These are phyloP conservation scores for Entophlyctis helioformis DNA, from an alignment of 192 early-diverging fungal species.

Conservation along the genomic window DNA sequence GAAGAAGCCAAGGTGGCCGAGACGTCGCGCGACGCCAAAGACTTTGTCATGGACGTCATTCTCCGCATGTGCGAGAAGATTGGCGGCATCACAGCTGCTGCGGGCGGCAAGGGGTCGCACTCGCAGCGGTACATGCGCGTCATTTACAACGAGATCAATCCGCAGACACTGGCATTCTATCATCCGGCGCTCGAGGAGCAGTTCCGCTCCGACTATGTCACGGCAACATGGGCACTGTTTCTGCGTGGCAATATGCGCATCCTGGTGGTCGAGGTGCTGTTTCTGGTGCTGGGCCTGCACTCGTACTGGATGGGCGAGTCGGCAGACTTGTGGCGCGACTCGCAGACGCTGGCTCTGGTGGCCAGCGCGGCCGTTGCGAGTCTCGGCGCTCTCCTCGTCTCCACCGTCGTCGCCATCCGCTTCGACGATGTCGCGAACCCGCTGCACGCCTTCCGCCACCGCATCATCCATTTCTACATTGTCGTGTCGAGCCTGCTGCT, in stretches of 20 bases:
- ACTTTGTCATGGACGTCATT: slow-evolving; percentile 15
- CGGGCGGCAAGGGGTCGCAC: no score
- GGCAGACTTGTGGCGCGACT: neutral
- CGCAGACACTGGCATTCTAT: slow-evolving; percentile 2
- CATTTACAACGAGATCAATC: slow-evolving; percentile 4
- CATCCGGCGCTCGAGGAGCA: slow-evolving; percentile 6
- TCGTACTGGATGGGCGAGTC: neutral
- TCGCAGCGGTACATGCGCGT: slow-evolving; percentile 10
- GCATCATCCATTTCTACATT: slow-evolving; percentile 3
- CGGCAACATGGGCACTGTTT: slow-evolving; percentile 5
- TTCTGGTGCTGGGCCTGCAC: slow-evolving; percentile 11
- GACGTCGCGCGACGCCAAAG: slow-evolving; percentile 16
- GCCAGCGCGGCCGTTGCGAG: slow-evolving; percentile 1
- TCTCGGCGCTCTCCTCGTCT: slow-evolving; percentile 9
- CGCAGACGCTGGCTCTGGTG: neutral
- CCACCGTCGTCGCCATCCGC: slow-evolving; percentile 7
- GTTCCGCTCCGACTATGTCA: slow-evolving; percentile 8
- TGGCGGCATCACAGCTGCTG: neutral
- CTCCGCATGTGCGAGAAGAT: slow-evolving; percentile 9
- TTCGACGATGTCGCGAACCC: neutral
- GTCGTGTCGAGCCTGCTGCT: slow-evolving; percentile 2
- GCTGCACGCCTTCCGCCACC: neutral
- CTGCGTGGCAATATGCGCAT: neutral
- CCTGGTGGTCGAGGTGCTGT: slow-evolving; percentile 9
- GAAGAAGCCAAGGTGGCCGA: no score